Conservation (phyloP, 2,329 filamentous ascomycete species). For the Penicillium sp. region DNA sequence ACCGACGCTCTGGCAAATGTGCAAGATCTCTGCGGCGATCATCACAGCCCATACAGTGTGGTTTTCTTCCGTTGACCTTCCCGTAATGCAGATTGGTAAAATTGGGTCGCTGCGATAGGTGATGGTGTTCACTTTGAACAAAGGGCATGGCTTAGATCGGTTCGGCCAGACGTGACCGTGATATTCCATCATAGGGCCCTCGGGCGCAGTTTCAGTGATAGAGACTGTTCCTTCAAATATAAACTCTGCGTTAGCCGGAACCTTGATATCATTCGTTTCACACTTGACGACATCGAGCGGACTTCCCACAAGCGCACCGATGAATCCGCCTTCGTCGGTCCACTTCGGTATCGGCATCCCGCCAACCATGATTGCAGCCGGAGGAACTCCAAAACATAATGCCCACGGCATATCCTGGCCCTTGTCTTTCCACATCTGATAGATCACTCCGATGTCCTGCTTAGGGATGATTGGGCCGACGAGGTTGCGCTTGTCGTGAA, state of each 20-base stretch:
- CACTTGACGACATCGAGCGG: constrained; percentile 26
- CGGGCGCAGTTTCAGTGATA: constrained; percentile 18
- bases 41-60: constrained; percentile 24
- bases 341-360: constrained; percentile 55
- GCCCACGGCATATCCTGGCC: constrained; percentile 27
- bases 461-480: constrained; percentile 22
- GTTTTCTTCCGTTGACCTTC: constrained; percentile 24
- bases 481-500: constrained; percentile 15
- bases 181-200: constrained; percentile 29
- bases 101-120: constrained; percentile 24
- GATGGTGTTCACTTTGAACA: constrained; percentile 24
- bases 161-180: constrained; percentile 23
- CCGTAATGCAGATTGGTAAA: constrained; percentile 20
- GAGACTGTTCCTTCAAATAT: constrained; percentile 25
- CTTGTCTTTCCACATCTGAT: constrained; percentile 24
- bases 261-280: constrained; percentile 24
- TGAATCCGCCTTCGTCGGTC: constrained; percentile 53
- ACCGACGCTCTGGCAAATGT: constrained; percentile 20
- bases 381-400: constrained; percentile 22
- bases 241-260: constrained; percentile 26
- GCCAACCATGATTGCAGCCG: constrained; percentile 28
- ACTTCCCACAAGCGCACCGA: constrained; percentile 34
- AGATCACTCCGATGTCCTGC: constrained; percentile 26
- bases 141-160: constrained; percentile 13
- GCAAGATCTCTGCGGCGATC: constrained; percentile 22